Conservation (phyloP, 164 flowering plant species). For the Vitis riparia region DNA sequence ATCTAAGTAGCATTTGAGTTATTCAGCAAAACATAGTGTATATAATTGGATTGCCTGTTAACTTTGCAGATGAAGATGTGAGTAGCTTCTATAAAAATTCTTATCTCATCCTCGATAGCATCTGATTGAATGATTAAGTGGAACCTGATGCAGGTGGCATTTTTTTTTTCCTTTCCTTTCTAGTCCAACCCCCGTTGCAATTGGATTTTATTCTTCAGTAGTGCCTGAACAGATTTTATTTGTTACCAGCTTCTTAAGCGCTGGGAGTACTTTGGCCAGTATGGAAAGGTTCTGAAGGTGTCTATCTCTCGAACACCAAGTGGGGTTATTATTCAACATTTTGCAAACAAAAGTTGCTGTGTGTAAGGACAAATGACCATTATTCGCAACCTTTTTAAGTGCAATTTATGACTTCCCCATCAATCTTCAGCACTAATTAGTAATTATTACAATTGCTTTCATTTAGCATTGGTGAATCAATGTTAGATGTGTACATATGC, state of each 20-base stretch:
- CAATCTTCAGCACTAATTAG: no score
- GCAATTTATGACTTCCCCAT: background rate
- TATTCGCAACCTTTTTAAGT: no score
- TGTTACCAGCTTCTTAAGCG: slow-evolving; percentile 59
- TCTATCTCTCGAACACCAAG: slow-evolving; percentile 69
- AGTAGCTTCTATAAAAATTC: slow-evolving; percentile 6
- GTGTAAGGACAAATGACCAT: slow-evolving; percentile 48
- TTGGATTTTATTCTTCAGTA: background rate
- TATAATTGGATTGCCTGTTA: slow-evolving; percentile 64
- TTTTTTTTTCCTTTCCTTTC: background rate
- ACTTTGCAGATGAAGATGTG: slow-evolving; percentile 73
- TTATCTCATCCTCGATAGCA: background rate
- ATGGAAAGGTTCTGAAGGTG: slow-evolving; percentile 78
- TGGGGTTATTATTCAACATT: slow-evolving; percentile 58
- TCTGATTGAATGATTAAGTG: background rate
- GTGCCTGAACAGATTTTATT: background rate
- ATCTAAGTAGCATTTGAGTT: slow-evolving; percentile 66
- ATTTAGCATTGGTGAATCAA: no score
- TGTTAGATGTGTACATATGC: no score
- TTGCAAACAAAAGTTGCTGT: slow-evolving; percentile 62
- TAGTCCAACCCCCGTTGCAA: background rate
- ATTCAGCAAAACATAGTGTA: slow-evolving; percentile 73
- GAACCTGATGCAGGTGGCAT: background rate
- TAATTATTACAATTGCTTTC: no score
- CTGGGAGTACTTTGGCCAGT: slow-evolving; percentile 73